Evolutionary conservation across 202 grass and related monocot genomes (phyloP), one percentile per base, ranked within the genome.

Genomic region (Schoenoplectus triqueter): DNA sequence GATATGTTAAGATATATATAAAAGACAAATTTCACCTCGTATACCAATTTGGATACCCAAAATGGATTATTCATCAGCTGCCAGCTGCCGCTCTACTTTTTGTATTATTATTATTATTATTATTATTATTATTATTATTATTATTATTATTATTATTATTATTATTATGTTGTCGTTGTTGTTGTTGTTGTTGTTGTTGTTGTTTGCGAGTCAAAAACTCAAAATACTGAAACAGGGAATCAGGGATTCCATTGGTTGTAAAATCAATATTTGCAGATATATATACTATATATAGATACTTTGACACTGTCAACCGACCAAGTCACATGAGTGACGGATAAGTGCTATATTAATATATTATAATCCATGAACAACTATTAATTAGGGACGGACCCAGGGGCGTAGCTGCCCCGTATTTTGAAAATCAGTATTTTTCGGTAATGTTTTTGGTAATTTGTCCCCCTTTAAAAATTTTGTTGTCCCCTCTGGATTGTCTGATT

Each of bases 1-100:
- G 31, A 31, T 31, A 31, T 31, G 31, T 31, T 31, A 31, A 10
- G 14, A 57, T 31, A 31, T 31, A 31, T 31, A 31, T 31, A 31
- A 4, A 62, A 47, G 47, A 52, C 2, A 68, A 14, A 11, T 9
- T 18, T 18, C 1, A 0, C 31, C 31, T 31, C 31, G 31, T 31
- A 51, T 73, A 73, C 17, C 70, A 73, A 51, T 20, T 73, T 50
- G 46, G 69, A 73, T 73, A 73, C 46, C 2, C 31, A 31, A 31
- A 31, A 31, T 31, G 31, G 31, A 31, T 31, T 13, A 57, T 13
- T 31, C 3, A 73, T 73, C 15, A 0, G 31, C 31, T 31, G 31
- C 31, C 31, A 31, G 31, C 31, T 31, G 31, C 31, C 31, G 31
- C 31, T 31, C 31, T 31, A 31, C 31, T 31, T 31, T 31, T 31